Evolutionary conservation across 176 grass and related monocot genomes (phyloP).

Genomic region (Saccharum spontaneum): DNA sequence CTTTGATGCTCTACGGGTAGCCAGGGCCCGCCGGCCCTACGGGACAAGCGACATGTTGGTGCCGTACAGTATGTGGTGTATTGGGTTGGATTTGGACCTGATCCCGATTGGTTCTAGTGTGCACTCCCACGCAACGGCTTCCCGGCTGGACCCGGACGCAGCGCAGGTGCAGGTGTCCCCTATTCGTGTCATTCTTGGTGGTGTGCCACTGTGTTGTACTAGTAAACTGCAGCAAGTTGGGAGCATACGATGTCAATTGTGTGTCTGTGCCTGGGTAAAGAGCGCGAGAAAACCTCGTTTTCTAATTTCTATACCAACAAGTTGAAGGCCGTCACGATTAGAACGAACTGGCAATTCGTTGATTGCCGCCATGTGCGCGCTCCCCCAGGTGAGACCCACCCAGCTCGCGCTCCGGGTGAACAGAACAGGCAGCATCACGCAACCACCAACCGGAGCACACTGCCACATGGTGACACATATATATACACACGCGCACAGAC

Average conservation of each 20-base stretch:
- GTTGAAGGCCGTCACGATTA: not conserved
- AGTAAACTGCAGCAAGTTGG: not conserved
- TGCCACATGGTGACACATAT: not conserved
- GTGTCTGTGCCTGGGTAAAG: not conserved
- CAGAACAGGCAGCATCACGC: not conserved
- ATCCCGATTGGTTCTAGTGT: not conserved
- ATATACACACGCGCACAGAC: not conserved
- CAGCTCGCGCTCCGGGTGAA: not conserved
- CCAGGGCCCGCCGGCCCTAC: not conserved
- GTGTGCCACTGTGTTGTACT: too few species aligned
- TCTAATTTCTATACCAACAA: not conserved
- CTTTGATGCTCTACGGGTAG: not conserved
- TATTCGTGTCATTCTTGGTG: not conserved
- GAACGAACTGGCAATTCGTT: not conserved
- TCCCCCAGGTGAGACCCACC: not conserved
- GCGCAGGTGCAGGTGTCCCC: not conserved
- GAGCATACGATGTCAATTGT: not conserved
- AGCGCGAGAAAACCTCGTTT: not conserved
- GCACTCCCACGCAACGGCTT: slow-evolving; percentile 39
- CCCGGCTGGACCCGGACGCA: not conserved
- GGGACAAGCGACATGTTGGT: slow-evolving; percentile 32
- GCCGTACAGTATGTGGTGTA: not conserved
- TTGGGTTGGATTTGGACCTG: slow-evolving; percentile 1
- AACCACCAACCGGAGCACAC: not conserved
- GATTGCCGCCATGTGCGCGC: slow-evolving; percentile 24